Conservation (phyloP, 306 rosid species). For the Adenanthera pavonina region DNA sequence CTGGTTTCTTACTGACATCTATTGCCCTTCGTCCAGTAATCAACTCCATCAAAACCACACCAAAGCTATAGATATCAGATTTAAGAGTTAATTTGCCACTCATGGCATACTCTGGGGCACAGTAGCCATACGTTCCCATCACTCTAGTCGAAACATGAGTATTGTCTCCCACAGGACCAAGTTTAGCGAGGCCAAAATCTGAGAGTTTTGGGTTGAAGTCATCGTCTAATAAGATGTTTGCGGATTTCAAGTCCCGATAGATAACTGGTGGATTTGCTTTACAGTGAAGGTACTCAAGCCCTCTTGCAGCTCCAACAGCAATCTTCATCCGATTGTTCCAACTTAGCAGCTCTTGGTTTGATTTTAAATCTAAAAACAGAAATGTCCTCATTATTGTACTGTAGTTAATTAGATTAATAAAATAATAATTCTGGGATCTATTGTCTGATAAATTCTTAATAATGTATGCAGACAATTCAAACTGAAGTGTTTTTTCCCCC, state of each 20-base stretch:
- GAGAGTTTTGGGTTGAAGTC: slow-evolving; percentile 87
- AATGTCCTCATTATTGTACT: slow-evolving; percentile 13
- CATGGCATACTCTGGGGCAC: slow-evolving; percentile 99
- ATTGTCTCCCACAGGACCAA: slow-evolving; percentile 96
- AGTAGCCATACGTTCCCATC: slow-evolving; percentile 96
- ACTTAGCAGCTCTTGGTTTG: slow-evolving; percentile 64
- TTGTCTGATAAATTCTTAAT: slow-evolving; percentile 22
- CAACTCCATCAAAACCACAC: slow-evolving; percentile 94
- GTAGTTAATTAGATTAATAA: slow-evolving; percentile 19
- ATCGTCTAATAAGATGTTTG: slow-evolving; percentile 83
- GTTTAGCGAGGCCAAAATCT: slow-evolving; percentile 96
- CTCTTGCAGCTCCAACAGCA: slow-evolving; percentile 89
- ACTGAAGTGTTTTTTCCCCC: slow-evolving; percentile 10
- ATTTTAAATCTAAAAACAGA: slow-evolving; percentile 55
- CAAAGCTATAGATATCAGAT: slow-evolving; percentile 96
- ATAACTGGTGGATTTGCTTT: slow-evolving; percentile 95
- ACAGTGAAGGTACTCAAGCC: slow-evolving; percentile 93
- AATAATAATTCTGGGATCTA: slow-evolving; percentile 26
- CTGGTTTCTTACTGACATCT: slow-evolving; percentile 60
- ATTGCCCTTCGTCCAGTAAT: slow-evolving; percentile 90
- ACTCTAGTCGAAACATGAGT: slow-evolving; percentile 98
- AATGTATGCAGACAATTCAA: slow-evolving; percentile 32
- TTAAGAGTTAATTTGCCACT: slow-evolving; percentile 94
- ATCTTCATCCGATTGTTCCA: slow-evolving; percentile 86
- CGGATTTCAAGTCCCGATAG: slow-evolving; percentile 93